These are phyloP conservation scores for Trichosporon ovoides DNA, from an alignment of 1,284 basidiomycete genomes.

Conservation along the genomic window DNA sequence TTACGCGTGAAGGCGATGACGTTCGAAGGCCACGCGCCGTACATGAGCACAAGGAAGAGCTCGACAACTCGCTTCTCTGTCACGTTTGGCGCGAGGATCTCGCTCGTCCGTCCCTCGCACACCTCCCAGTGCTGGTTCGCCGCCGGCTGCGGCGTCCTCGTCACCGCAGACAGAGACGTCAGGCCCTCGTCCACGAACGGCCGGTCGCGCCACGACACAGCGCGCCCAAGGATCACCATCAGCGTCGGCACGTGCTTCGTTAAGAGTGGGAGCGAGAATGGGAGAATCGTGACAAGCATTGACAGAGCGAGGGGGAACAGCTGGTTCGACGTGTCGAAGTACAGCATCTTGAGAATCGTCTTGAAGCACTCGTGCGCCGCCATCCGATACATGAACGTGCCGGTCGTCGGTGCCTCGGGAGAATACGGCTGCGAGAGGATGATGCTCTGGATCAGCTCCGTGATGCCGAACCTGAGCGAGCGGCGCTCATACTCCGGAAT, in stretches of 20 bases:
- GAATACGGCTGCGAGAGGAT: constrained; percentile 26
- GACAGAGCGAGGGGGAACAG: constrained; percentile 37
- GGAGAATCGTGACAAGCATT: constrained; percentile 30
- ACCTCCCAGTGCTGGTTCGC: constrained; percentile 25
- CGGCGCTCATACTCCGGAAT: constrained; percentile 17
- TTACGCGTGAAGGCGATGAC: constrained; percentile 41
- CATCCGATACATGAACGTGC: constrained; percentile 29
- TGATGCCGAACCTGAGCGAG: constrained; percentile 21
- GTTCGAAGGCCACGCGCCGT: constrained; percentile 45
- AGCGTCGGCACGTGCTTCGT: constrained; percentile 35
- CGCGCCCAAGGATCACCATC: constrained; percentile 39
- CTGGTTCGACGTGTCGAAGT: constrained; percentile 39
- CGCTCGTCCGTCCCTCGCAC: not conserved
- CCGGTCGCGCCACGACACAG: constrained; percentile 41
- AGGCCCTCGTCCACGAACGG: constrained; percentile 32
- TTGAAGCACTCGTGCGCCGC: constrained; percentile 26
- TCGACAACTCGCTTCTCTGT: constrained; percentile 29
- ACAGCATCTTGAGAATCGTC: constrained; percentile 27
- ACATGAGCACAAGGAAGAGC: constrained; percentile 33
- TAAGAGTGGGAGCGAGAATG: constrained; percentile 32
- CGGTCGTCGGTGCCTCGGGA: constrained; percentile 22
- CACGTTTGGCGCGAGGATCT: constrained; percentile 2
- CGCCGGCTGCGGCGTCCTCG: constrained; percentile 28
- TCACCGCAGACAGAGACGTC: constrained; percentile 22
- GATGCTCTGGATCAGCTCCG: constrained; percentile 27